Evolutionary conservation across 345 rosid species (phyloP).

Genomic region (Pistacia vera): DNA sequence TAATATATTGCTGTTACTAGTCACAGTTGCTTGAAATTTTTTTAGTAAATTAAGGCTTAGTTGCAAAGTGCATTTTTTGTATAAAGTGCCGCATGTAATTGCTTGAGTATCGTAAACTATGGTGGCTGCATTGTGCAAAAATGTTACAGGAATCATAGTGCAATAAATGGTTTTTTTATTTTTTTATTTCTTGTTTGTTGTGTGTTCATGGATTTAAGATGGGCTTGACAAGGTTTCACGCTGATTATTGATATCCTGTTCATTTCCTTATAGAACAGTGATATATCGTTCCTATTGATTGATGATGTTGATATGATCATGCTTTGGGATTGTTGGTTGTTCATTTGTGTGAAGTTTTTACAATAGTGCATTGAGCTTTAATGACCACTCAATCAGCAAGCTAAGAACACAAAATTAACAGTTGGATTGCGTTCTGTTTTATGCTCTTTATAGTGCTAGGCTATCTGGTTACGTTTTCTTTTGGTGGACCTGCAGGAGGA

Average conservation of each 20-base stretch:
- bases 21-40: neutral
- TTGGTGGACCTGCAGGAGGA: conserved; percentile 56
- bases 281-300: neutral
- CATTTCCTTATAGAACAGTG: neutral
- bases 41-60: too few species aligned
- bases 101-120: neutral
- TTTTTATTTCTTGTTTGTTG: neutral
- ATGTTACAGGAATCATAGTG: neutral
- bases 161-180: too few species aligned
- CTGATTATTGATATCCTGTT: neutral
- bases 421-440: neutral
- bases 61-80: neutral
- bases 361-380: neutral
- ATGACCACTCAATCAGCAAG: neutral
- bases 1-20: neutral
- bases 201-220: too few species aligned
- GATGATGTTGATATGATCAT: neutral
- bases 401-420: neutral
- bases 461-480: conserved; percentile 2
- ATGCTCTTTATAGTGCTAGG: conserved; percentile 3
- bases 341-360: neutral
- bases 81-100: neutral
- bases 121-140: neutral
- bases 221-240: neutral
- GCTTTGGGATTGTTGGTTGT: neutral